Conservation (phyloP, 2,329 filamentous ascomycete genomes). For the Exophiala aquamarina region DNA sequence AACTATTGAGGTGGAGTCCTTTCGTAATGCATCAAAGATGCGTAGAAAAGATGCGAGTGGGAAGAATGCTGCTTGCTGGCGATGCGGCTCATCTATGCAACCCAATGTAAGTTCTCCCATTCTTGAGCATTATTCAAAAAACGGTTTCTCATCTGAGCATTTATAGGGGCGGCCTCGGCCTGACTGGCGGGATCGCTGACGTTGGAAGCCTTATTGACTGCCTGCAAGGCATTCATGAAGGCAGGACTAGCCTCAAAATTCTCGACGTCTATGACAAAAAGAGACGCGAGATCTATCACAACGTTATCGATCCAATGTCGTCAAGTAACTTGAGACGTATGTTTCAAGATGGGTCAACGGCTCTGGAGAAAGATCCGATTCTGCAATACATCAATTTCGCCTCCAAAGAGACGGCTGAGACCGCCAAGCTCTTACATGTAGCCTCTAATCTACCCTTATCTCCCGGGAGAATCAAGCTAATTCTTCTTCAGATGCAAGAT, state of each 20-base stretch:
- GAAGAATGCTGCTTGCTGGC: slow-evolving; percentile 57
- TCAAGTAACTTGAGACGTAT: neutral
- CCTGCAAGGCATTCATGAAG: slow-evolving; percentile 31
- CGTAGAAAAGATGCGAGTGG: slow-evolving; percentile 56
- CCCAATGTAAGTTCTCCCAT: slow-evolving; percentile 14
- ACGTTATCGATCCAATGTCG: neutral
- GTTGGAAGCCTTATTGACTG: slow-evolving; percentile 48
- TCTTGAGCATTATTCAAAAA: too few species aligned
- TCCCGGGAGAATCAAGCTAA: neutral
- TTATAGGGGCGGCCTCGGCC: slow-evolving; percentile 55
- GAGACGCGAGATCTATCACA: neutral
- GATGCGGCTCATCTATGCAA: slow-evolving; percentile 56
- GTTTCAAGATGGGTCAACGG: neutral
- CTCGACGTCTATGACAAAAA: neutral
- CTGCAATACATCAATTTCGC: neutral
- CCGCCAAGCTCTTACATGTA: neutral
- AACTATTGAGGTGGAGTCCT: slow-evolving; percentile 58
- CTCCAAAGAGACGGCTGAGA: neutral
- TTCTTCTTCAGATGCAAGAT: neutral
- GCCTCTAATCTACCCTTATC: too few species aligned
- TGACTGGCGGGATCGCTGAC: slow-evolving; percentile 58
- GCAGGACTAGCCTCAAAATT: neutral
- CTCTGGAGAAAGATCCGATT: neutral
- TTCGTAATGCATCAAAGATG: slow-evolving; percentile 64
- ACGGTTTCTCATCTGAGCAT: neutral